Evolutionary conservation across 2,329 filamentous ascomycete genomes (phyloP), one percentile per base, ranked within the genome.

Genomic region (Arthrobotrys megalospora): DNA sequence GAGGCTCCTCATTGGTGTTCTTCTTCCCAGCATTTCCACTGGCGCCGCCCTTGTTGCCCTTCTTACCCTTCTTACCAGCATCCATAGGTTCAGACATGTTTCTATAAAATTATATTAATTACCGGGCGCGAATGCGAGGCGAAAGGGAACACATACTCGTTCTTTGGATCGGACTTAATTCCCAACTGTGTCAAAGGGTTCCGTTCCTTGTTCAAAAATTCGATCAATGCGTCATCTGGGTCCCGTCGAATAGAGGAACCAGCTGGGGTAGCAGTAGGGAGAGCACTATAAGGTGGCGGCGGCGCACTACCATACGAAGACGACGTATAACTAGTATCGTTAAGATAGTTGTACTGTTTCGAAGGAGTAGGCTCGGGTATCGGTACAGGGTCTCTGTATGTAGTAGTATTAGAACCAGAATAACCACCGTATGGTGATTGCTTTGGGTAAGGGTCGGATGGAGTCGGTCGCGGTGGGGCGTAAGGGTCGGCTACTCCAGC

Each of bases 81-180:
- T 77, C 73, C 66, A 66, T 77, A 34, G 66, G 73, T 66, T 77
- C 73, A 14, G 65, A 28, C 73, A 77, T 77, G 38, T 60, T 62
- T 5, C 73, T 77, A 24, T 47, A 48, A 28, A n/a, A 10, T 19
- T 50, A 45, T 32, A 14, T 60, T 36, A 65, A 34, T 32, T 19
- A 52, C 7, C 10, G 14, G n/a, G 14, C 24, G 4, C 32, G 4
- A 32, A 7, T 28, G 45, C 12, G 8, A 21, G 10, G 34, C 5
- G 28, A 41, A 50, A 12, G 60, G 55, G 4, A 21, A 58, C 3
- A 36, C 24, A 34, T 71, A 77, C 73, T 70, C 66, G 16, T 47
- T 50, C 58, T 71, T 77, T 3, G 65, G 66, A 21, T 77, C 73
- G 21, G 66, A 47, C 58, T 63, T 77, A 34, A 77, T 66, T 2